A percentile compares a stretch with the other conserved stretches of the same genome.
Conservation (phyloP, 2,329 filamentous ascomycete species). For the Penicillium vulpinum region DNA sequence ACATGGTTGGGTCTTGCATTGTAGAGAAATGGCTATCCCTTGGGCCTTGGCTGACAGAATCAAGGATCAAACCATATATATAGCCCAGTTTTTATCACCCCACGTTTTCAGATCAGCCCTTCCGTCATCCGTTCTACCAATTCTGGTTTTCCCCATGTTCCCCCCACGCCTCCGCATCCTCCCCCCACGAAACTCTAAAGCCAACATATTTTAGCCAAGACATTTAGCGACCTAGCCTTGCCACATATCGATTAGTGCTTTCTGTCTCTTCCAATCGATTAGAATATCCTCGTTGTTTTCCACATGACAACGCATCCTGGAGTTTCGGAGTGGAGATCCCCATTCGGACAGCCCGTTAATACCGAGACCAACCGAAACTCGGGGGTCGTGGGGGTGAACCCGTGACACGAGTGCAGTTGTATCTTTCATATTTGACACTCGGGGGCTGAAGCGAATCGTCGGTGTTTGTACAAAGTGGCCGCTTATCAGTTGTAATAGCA, state of each 20-base stretch:
- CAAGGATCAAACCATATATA: not conserved
- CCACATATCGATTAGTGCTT: not conserved
- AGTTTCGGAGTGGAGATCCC: not conserved
- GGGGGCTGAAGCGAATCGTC: not conserved
- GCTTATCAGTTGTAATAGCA: not conserved
- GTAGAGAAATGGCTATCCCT: not conserved
- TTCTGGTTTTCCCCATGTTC: not conserved
- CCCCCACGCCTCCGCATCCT: conserved; percentile 8
- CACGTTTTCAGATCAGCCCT: not conserved
- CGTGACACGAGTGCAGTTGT: not conserved
- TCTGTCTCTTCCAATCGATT: not conserved
- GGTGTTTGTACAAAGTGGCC: not conserved
- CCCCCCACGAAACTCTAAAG: not conserved
- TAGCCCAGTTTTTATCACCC: not conserved
- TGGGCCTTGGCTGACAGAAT: not conserved
- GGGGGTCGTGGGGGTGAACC: conserved; percentile 5
- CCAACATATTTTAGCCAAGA: not conserved
- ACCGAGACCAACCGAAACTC: conserved; percentile 6
- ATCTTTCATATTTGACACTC: not conserved
- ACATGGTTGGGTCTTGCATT: conserved; percentile 12
- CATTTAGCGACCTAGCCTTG: not conserved
- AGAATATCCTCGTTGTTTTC: not conserved
- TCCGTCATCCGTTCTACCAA: not conserved
- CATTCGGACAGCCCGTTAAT: not conserved
- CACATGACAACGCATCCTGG: not conserved